Percentiles rank a stretch among this genome's conserved stretches.
phyloP scores from a whole-genome alignment of 108 stramenopile species.

The Skeletonema tropicum region DNA sequence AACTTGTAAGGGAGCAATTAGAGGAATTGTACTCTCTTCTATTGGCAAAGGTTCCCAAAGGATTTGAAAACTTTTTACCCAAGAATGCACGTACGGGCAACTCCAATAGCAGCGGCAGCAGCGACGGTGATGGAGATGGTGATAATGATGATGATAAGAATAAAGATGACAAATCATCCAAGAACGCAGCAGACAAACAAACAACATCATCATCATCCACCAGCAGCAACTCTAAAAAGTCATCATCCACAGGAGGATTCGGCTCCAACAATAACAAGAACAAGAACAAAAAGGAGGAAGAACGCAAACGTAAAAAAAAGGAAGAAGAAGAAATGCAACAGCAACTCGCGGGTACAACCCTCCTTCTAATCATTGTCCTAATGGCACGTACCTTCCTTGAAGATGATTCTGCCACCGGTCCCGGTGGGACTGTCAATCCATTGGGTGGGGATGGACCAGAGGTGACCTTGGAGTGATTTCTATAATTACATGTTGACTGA shows the following conservation, averaged over 20 bases:
- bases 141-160: constrained; percentile 12
- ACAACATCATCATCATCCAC: constrained; percentile 9
- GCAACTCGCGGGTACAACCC: constrained; percentile 57
- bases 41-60: constrained; percentile 66
- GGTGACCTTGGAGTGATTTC: constrained; percentile 92
- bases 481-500: constrained; percentile 78
- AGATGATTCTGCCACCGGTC: constrained; percentile 39
- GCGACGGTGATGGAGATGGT: background rate
- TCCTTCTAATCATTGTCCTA: constrained; percentile 61
- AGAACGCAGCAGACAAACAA: constrained; percentile 25
- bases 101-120: background rate
- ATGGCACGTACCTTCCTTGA: constrained; percentile 59
- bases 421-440: constrained; percentile 3
- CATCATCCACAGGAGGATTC: background rate
- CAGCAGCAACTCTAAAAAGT: constrained; percentile 1
- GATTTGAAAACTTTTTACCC: constrained; percentile 89
- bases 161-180: constrained; percentile 25
- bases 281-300: constrained; percentile 40
- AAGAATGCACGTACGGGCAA: constrained; percentile 54
- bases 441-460: constrained; percentile 70
- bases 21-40: constrained; percentile 29
- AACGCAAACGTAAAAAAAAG: constrained; percentile 43
- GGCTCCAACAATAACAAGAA: constrained; percentile 21
- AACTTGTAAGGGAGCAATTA: constrained; percentile 10
- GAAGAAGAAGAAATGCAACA: constrained; percentile 62